Evolutionary conservation across 768 basidiomycete species (phyloP), one percentile per base, ranked within the genome.

Genomic region (Psilocybe subaeruginosa): DNA sequence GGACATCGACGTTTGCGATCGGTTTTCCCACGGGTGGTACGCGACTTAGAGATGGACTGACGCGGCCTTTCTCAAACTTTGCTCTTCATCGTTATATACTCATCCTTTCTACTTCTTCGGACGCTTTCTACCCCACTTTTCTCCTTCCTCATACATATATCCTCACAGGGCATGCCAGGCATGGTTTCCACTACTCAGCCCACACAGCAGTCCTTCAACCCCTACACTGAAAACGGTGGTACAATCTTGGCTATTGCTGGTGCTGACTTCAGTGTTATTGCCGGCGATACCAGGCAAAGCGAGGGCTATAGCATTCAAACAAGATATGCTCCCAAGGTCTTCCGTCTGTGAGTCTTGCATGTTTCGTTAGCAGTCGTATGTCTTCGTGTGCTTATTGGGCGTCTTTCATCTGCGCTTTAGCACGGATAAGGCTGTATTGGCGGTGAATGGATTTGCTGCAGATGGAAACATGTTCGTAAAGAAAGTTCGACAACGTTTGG

Each of bases 251-350:
- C 93, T 70, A 93, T 99, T 72, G 94, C 96, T 4, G 97, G 97
- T 56, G 85, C 87, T 48, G 92, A 95, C 74, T 99, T 99, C 74
- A 85, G 85, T 62, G 95, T 99, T 72, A 92, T 98, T 69, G 96
- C 97, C 4, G 93, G 95, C 54, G 97, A 99, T 77, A 99, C 97
- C 47, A 81, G 97, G 59, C 97, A 99, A 79, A 94, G 90, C 66
- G 92, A 96, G 73, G 97, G 97, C n/a, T 99, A 93, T 77, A 92
- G 81, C 72, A 99, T 99, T 74, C 97, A 99, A 82, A 97, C 97
- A 61, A 85, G 97, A 74, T 98, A 97, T 75, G 95, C 95, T 7
- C 90, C 95, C 46, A 97, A 98, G 77, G 95, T 98, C 61, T 97
- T 95, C 78, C 83, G 86, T 78, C 76, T 99, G 93, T 97, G 69